Percentiles rank a stretch among this genome's conserved stretches.
Conservation (phyloP, 164 flowering plant genomes). For the Annona cherimola region DNA sequence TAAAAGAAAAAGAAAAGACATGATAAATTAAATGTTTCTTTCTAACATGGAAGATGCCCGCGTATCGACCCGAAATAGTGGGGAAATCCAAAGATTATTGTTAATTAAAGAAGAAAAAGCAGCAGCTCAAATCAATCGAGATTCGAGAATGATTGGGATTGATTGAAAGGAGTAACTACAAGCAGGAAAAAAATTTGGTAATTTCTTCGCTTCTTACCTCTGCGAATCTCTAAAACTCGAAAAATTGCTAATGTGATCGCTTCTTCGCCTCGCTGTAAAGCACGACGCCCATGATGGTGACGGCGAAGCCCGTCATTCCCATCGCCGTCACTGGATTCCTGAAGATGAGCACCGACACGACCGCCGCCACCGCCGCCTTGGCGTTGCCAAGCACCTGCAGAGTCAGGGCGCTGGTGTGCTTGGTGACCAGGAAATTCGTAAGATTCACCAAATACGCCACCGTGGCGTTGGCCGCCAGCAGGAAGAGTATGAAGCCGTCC, state of each 20-base stretch:
- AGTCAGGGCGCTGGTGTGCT: conserved; percentile 91
- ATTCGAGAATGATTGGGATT: too few species aligned
- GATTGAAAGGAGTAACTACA: too few species aligned
- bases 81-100: too few species aligned
- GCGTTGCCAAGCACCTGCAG: conserved; percentile 93
- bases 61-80: too few species aligned
- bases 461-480: conserved; percentile 74
- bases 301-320: conserved; percentile 87
- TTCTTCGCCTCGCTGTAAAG: conserved; percentile 94
- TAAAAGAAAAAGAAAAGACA: too few species aligned
- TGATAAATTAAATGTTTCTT: too few species aligned
- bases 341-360: conserved; percentile 86
- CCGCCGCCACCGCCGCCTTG: conserved; percentile 92
- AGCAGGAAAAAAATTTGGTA: too few species aligned
- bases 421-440: conserved; percentile 90
- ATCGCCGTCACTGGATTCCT: conserved; percentile 88
- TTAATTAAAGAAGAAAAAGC: neutral
- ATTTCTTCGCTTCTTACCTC: neutral
- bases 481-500: conserved; percentile 49
- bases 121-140: neutral
- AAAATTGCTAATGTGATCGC: conserved; percentile 31
- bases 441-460: conserved; percentile 93
- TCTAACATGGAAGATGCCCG: too few species aligned
- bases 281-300: conserved; percentile 92
- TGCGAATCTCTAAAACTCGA: too few species aligned